Evolutionary conservation across 2,329 filamentous ascomycete genomes (phyloP), one percentile per base, ranked within the genome.

Genomic region (Aspergillus chevalieri): DNA sequence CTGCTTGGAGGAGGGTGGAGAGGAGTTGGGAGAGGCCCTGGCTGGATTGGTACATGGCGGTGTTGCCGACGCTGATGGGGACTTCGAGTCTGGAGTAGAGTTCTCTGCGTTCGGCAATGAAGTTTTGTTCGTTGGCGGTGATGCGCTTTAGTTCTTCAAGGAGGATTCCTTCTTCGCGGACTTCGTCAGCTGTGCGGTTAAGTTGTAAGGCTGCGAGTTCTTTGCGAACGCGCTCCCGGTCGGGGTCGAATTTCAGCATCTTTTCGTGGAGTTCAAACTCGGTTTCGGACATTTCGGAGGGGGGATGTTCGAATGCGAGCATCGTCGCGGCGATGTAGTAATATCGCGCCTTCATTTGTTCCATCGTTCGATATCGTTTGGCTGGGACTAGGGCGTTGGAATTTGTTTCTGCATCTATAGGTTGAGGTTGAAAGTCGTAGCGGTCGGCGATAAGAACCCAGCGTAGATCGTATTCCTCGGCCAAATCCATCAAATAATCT

Each of bases 391-490:
- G 58, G 15, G 67, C 67, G 21, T 57, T 66, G 30, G 59, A 52
- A 43, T 65, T 61, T 9, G 57, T 52, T 46, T 67, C 61, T 8
- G 56, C 51, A 19, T 65, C 59, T 17, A 62, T 53, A 2, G 52
- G 45, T 15, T 59, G 62, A 2, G 65, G 61, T 52, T 70, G 65
- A 49, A 65, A 95, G 47, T 95, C 88, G 72, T 96, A 98, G 50
- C 92, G 87, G 68, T 98, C 93, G 77, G 86, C 89, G 52, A 98
- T 88, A 14, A 97, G 69, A 3, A 92, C 80, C 90, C 93, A 98
- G 57, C 93, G 85, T 52, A 95, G 78, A 63, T 95, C 89, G 64
- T 84, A 95, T 43, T 91, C 86, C 50, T 79, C 79, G 12, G 83
- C 87, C 33, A 92, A 67, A 3, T 81, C 75, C 65, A 97, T 80